Conservation (phyloP, 495 filamentous ascomycete species). For the Peziza echinospora region DNA sequence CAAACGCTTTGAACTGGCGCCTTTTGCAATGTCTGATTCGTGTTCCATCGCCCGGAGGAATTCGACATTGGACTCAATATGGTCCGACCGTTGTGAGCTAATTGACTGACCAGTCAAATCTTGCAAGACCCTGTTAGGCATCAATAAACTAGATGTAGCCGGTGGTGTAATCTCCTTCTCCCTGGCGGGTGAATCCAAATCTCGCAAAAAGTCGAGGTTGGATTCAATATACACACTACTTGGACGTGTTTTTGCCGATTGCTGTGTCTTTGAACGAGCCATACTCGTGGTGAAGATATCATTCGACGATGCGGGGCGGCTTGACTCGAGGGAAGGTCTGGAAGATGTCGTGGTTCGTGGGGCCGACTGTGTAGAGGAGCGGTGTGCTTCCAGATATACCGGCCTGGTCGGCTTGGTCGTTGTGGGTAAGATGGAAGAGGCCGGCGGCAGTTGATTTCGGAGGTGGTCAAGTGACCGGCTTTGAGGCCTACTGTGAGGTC, state of each 20-base stretch:
- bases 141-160: neutral
- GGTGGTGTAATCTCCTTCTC: constrained; percentile 7
- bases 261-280: constrained; percentile 31
- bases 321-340: constrained; percentile 57
- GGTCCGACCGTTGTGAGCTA: constrained; percentile 24
- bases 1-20: constrained; percentile 43
- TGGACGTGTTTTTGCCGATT: constrained; percentile 28
- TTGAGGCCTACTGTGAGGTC: constrained; percentile 7
- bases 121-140: constrained; percentile 6
- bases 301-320: constrained; percentile 35
- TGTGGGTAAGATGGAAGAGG: constrained; percentile 4
- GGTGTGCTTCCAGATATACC: constrained; percentile 23
- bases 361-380: constrained; percentile 26
- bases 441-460: neutral
- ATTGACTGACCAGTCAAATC: constrained; percentile 22
- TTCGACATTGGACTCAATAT: constrained; percentile 68
- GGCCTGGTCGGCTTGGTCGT: constrained; percentile 19
- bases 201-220: constrained; percentile 53
- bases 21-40: constrained; percentile 26
- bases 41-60: constrained; percentile 66
- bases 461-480: constrained; percentile 1
- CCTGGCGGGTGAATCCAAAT: constrained; percentile 19
- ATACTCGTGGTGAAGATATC: constrained; percentile 35
- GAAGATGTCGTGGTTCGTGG: constrained; percentile 36
- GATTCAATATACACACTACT: constrained; percentile 58